phyloP scores from a whole-genome alignment of 1,284 basidiomycete genomes.

The Gastroboletus turbinatus region DNA sequence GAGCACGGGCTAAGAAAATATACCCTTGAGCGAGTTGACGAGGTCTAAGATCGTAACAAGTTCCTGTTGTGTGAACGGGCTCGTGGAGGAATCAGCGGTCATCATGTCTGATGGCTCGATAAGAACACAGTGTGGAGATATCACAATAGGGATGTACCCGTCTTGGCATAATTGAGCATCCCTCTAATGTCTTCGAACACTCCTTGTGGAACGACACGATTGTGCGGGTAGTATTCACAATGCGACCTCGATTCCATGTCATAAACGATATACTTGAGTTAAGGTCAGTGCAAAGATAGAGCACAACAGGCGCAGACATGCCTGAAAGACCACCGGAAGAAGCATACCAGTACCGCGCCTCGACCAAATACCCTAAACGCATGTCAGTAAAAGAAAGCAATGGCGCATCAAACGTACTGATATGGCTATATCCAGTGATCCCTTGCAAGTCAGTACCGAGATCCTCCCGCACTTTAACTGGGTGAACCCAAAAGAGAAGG shows the following conservation, averaged over 20 bases:
- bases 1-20: neutral
- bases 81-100: slow-evolving; percentile 21
- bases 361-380: slow-evolving; percentile 16
- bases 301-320: neutral
- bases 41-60: slow-evolving; percentile 12
- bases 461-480: neutral
- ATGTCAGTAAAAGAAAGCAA: slow-evolving; percentile 1
- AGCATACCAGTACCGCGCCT: slow-evolving; percentile 15
- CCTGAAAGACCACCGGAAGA: neutral
- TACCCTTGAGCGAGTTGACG: slow-evolving; percentile 21
- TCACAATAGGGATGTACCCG: neutral
- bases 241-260: slow-evolving; percentile 12
- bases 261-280: neutral
- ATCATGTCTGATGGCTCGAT: slow-evolving; percentile 13
- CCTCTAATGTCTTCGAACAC: slow-evolving; percentile 12
- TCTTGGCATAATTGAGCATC: slow-evolving; percentile 20
- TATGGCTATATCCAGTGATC: slow-evolving; percentile 6
- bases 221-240: slow-evolving; percentile 21
- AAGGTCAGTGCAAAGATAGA: neutral
- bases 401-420: slow-evolving; percentile 7
- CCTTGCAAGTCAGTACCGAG: slow-evolving; percentile 3
- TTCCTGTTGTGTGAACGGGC: slow-evolving; percentile 19
- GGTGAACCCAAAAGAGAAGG: slow-evolving; percentile 22
- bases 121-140: neutral
- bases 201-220: neutral